Conservation (phyloP, 768 basidiomycete species). For the Calvatia gigantea region DNA sequence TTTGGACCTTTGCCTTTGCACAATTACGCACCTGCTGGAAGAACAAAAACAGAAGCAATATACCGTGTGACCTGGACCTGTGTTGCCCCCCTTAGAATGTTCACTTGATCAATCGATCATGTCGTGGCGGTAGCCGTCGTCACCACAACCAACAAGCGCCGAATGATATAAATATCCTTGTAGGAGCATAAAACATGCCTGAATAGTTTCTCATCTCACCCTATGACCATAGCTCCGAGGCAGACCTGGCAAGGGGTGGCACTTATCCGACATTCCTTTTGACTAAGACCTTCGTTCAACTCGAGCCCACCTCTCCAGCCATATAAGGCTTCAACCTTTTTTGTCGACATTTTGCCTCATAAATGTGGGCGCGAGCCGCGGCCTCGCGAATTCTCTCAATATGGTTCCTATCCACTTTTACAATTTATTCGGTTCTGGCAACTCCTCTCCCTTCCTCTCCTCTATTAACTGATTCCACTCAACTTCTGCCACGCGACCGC, state of each 20-base stretch:
- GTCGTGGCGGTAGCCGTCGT: background rate
- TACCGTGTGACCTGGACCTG: too few relatives aligned
- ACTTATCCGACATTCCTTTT: background rate
- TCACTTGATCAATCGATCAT: background rate
- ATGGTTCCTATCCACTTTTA: background rate
- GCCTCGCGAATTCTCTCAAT: slow-evolving; percentile 4
- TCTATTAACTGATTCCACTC: background rate
- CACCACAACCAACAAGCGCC: background rate
- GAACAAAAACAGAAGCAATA: too few relatives aligned
- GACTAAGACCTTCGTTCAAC: slow-evolving; percentile 1
- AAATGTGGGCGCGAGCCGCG: slow-evolving; percentile 6
- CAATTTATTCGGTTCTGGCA: background rate
- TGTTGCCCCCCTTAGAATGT: too few relatives aligned
- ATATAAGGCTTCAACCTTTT: background rate
- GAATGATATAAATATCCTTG: background rate
- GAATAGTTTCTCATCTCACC: background rate
- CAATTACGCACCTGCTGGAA: too few relatives aligned
- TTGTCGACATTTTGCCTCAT: background rate
- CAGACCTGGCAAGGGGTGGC: background rate
- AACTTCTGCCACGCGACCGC: background rate
- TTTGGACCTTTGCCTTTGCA: too few relatives aligned
- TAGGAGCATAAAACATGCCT: background rate
- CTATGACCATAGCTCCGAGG: background rate
- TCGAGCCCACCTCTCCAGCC: background rate
- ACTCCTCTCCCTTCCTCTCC: slow-evolving; percentile 1